Evolutionary conservation across 2,329 filamentous ascomycete species (phyloP).

Genomic region (Neoscytalidium dimidiatum): DNA sequence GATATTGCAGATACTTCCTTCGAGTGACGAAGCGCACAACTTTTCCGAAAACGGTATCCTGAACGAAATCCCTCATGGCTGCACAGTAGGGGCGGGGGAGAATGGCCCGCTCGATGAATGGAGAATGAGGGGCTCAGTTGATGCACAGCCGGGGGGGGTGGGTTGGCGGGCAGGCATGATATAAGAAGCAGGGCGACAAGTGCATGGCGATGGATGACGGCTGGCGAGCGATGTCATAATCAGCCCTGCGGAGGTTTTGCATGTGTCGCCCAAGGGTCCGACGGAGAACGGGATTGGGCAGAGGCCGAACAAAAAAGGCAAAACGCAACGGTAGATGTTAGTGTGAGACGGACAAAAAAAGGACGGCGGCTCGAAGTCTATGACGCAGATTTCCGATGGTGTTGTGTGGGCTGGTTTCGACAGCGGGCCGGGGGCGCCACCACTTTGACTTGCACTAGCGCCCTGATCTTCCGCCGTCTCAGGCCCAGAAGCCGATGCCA

Average conservation of each 20-base stretch:
- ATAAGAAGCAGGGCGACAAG: background rate
- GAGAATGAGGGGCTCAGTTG: background rate
- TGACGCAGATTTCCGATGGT: background rate
- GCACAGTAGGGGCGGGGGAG: too few species aligned
- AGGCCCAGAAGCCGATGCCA: background rate
- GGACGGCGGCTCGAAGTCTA: background rate
- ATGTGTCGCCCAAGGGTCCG: background rate
- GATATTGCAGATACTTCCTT: conserved; percentile 43
- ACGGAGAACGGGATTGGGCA: background rate
- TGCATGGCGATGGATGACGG: background rate
- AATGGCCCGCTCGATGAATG: too few species aligned
- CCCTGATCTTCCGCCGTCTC: background rate
- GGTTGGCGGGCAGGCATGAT: background rate
- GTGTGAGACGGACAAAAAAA: background rate
- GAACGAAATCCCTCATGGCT: conserved; percentile 37
- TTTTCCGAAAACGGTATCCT: conserved; percentile 47
- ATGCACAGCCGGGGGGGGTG: background rate
- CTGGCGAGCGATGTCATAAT: background rate
- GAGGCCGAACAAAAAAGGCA: background rate
- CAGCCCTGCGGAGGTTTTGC: background rate
- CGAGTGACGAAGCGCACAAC: conserved; percentile 42
- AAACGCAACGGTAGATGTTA: background rate
- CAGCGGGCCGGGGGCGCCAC: background rate
- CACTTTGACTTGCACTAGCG: background rate
- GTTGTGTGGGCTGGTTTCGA: background rate